Evolutionary conservation across 257 asterid genomes (phyloP).

Genomic region (Solanum pennellii): DNA sequence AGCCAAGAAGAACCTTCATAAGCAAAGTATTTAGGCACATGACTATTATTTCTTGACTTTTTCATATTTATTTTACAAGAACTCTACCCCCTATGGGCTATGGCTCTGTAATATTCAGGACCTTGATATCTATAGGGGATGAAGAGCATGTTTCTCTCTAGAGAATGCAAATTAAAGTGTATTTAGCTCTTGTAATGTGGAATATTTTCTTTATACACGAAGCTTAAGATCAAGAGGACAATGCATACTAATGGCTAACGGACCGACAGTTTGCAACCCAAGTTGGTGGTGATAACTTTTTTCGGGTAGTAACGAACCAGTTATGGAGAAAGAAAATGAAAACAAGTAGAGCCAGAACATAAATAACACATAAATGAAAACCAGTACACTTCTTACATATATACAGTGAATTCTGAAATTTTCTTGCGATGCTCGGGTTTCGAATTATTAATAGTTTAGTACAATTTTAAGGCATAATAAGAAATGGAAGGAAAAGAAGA

Average conservation of each 20-base stretch:
- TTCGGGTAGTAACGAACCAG: background rate
- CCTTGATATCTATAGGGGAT: background rate
- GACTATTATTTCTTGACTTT: background rate
- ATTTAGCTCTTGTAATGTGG: background rate
- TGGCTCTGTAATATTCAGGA: background rate
- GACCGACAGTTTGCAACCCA: slow-evolving; percentile 7
- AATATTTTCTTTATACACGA: background rate
- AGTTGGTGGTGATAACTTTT: slow-evolving; percentile 36
- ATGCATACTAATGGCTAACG: background rate
- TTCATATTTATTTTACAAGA: too few species aligned
- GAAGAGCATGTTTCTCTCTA: background rate
- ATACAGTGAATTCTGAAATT: background rate
- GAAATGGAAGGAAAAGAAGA: too few species aligned
- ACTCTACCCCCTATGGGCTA: background rate
- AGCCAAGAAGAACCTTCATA: background rate
- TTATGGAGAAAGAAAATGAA: slow-evolving; percentile 2
- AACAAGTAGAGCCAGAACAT: background rate
- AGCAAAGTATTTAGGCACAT: background rate
- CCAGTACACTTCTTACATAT: background rate
- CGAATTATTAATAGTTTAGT: background rate
- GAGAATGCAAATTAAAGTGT: background rate
- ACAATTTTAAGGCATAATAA: too few species aligned
- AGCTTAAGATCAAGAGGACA: background rate
- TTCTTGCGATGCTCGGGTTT: background rate
- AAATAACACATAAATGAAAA: too few species aligned